Evolutionary conservation across 2,329 filamentous ascomycete species (phyloP).

Genomic region (Aspergillus unguis): DNA sequence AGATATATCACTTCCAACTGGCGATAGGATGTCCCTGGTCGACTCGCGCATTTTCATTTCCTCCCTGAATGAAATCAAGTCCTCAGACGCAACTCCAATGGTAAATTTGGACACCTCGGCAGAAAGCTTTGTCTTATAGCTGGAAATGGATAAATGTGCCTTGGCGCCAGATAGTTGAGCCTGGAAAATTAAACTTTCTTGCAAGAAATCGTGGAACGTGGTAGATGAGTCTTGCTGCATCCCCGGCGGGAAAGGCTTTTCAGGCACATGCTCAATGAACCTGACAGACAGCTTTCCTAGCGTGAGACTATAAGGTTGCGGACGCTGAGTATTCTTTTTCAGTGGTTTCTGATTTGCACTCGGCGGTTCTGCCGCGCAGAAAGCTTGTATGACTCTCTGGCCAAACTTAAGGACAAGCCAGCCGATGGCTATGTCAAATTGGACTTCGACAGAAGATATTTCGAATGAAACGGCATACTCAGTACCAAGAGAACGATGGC

Average conservation of each 20-base stretch:
- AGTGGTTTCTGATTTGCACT: slow-evolving; percentile 6
- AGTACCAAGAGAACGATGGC: not conserved
- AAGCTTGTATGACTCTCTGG: slow-evolving; percentile 28
- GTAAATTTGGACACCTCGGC: slow-evolving; percentile 42
- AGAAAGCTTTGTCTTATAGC: slow-evolving; percentile 25
- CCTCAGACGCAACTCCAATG: slow-evolving; percentile 48
- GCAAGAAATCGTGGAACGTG: slow-evolving; percentile 19
- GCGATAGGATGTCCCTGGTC: slow-evolving; percentile 38
- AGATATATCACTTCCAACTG: slow-evolving; percentile 39
- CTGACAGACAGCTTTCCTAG: slow-evolving; percentile 33
- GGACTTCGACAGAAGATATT: slow-evolving; percentile 28
- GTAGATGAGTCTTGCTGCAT: slow-evolving; percentile 12
- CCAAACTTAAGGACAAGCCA: slow-evolving; percentile 40
- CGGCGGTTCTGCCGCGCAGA: slow-evolving; percentile 14
- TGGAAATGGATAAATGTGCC: slow-evolving; percentile 21
- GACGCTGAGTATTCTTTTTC: slow-evolving; percentile 10
- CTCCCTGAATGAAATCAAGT: slow-evolving; percentile 53
- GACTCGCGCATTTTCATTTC: slow-evolving; percentile 47
- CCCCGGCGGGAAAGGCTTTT: slow-evolving; percentile 24
- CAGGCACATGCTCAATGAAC: slow-evolving; percentile 38
- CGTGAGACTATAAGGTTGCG: slow-evolving; percentile 23
- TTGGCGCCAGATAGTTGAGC: slow-evolving; percentile 25
- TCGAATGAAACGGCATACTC: slow-evolving; percentile 28
- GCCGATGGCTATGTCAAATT: slow-evolving; percentile 41
- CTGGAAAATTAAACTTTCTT: slow-evolving; percentile 35